phyloP scores from a whole-genome alignment of 495 filamentous ascomycete genomes.

The Penicillium cataractarum region DNA sequence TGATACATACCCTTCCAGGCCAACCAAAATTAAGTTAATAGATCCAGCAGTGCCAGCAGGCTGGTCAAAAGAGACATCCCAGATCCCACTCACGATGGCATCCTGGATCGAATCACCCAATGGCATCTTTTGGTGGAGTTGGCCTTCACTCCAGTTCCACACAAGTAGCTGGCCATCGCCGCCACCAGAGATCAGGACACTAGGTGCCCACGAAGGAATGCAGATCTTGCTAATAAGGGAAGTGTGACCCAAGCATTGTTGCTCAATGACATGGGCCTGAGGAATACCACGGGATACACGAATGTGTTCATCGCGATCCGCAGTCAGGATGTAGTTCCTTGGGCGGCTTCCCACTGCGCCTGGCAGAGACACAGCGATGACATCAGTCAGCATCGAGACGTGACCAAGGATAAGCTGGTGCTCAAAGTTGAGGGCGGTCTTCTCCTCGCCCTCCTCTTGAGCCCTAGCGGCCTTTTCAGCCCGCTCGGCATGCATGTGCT shows the following conservation, averaged over 20 bases:
- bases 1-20: constrained; percentile 66
- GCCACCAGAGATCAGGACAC: constrained; percentile 79
- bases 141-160: constrained; percentile 76
- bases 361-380: constrained; percentile 53
- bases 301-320: constrained; percentile 96
- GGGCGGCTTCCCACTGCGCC: constrained; percentile 30
- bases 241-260: constrained; percentile 83
- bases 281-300: constrained; percentile 83
- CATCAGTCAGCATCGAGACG: constrained; percentile 87
- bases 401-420: constrained; percentile 82
- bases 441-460: constrained; percentile 43
- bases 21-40: constrained; percentile 55
- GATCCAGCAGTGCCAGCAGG: constrained; percentile 12
- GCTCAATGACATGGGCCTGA: constrained; percentile 86
- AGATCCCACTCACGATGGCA: constrained; percentile 42
- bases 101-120: constrained; percentile 31
- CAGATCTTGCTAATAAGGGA: constrained; percentile 80
- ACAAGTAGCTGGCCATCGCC: constrained; percentile 77
- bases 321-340: constrained; percentile 77
- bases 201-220: constrained; percentile 55
- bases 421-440: constrained; percentile 60
- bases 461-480: constrained; percentile 39
- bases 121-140: constrained; percentile 53
- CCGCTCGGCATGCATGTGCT: constrained; percentile 56
- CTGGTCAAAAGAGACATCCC: constrained; percentile 32